Percentiles rank a stretch among this genome's conserved stretches.
Conservation (phyloP, 768 basidiomycete genomes). For the Boletus barrowsii region DNA sequence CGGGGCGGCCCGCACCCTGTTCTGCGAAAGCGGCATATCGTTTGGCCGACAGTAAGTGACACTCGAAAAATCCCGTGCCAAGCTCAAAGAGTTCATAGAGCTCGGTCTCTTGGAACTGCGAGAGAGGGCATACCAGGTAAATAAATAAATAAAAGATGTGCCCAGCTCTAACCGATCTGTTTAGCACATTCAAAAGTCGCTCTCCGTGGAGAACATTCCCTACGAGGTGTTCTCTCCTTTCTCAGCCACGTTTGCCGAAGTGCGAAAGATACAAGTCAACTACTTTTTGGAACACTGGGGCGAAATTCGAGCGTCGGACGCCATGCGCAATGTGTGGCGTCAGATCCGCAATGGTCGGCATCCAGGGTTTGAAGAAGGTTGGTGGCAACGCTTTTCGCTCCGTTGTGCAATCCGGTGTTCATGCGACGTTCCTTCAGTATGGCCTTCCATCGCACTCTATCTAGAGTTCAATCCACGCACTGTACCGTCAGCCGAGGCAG, state of each 20-base stretch:
- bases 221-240: conserved; percentile 86
- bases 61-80: background rate
- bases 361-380: conserved; percentile 86
- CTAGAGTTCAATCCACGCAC: conserved; percentile 55
- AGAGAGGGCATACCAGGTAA: conserved; percentile 61
- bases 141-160: background rate
- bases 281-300: conserved; percentile 82
- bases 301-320: conserved; percentile 77
- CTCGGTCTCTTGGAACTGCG: conserved; percentile 71
- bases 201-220: conserved; percentile 77
- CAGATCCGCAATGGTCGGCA: conserved; percentile 82
- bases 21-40: conserved; percentile 84
- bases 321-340: conserved; percentile 81
- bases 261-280: conserved; percentile 77
- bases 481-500: conserved; percentile 21
- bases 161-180: conserved; percentile 3
- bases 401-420: background rate
- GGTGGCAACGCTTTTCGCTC: conserved; percentile 8
- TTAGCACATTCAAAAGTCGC: conserved; percentile 72
- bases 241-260: conserved; percentile 75
- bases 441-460: conserved; percentile 63
- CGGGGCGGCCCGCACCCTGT: conserved; percentile 64
- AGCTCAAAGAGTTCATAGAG: conserved; percentile 38
- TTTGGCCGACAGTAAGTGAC: conserved; percentile 73
- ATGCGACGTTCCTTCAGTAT: conserved; percentile 41